These are phyloP conservation scores for Boechera stricta DNA, from an alignment of 345 rosid genomes.

Conservation along the genomic window DNA sequence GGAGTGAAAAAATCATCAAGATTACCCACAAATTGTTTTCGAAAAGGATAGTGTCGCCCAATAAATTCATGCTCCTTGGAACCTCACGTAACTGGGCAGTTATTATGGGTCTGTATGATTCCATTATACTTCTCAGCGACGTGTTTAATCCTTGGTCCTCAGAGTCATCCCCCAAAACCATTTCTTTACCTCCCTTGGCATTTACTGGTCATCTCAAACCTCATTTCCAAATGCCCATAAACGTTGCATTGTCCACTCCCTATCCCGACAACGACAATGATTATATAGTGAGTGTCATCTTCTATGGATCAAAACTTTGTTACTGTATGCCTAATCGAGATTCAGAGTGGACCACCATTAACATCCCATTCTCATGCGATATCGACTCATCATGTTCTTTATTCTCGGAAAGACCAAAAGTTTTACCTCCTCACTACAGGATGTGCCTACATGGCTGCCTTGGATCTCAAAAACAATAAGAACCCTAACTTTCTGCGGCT, in stretches of 20 bases:
- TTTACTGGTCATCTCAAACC: no score
- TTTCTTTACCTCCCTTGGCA: neutral
- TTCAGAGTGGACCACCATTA: neutral
- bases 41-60: no score
- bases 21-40: neutral
- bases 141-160: neutral
- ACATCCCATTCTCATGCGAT: neutral
- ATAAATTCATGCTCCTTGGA: neutral
- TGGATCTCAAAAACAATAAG: neutral
- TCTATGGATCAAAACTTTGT: neutral
- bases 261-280: neutral
- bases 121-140: neutral
- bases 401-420: neutral
- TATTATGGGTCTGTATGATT: neutral
- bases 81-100: neutral
- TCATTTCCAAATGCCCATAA: no score
- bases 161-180: neutral
- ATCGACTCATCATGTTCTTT: neutral
- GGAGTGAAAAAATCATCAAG: neutral
- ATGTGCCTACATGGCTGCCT: neutral
- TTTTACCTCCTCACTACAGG: neutral
- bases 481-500: neutral
- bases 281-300: neutral
- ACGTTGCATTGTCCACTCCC: neutral
- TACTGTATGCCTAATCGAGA: neutral